Evolutionary conservation across 805 yeast species (phyloP), one percentile per base, ranked within the genome.

Genomic region (Lipomyces kockii): DNA sequence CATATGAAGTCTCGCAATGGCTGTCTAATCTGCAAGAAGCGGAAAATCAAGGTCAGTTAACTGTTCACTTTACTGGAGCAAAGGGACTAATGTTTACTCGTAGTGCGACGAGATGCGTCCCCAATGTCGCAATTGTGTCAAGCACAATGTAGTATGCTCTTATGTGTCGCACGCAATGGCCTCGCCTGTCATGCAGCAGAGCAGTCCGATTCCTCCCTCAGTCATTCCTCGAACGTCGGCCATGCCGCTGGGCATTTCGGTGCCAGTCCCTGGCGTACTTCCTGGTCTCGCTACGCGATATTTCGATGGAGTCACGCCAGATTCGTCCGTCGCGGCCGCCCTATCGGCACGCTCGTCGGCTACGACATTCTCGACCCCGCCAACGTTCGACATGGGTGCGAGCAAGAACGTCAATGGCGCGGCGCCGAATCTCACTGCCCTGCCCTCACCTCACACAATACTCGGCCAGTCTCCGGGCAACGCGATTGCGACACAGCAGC

Each of bases 101-200:
- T 25, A 52, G 72, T 87, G 91, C 76, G 89, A 87, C 76, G 90
- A 87, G 76, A 78, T 79, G 43, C 79, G 85, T 17, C 90, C 90
- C 2, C 78, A 79, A 58, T 87, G 91, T 72, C 76, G 78, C 61
- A 86, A 86, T 73, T 87, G 91, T 74, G 71, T 78, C 34, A 80
- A 84, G 69, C 80, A 69, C 58, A 60, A 60, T n/a, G 71, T 65
- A n/a, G 17, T 39, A 8, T 69, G 72, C 61, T 64, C 71, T 35
- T 68, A 58, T 39, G 25, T 34, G 56, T n/a, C 29, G n/a, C 29
- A 32, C n/a, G 60, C 51, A 27, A 39, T 58, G 6, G 56, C 60
- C 14, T 39, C 66, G 54, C 61, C 67, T 9, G 60, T 52, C 14
- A 58, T 58, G 58, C 35, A 35, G 20, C 61, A 39, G 12, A 12